Evolutionary conservation across 352 stramenopile genomes (phyloP).

Genomic region (Halophytophthora batemanensis): DNA sequence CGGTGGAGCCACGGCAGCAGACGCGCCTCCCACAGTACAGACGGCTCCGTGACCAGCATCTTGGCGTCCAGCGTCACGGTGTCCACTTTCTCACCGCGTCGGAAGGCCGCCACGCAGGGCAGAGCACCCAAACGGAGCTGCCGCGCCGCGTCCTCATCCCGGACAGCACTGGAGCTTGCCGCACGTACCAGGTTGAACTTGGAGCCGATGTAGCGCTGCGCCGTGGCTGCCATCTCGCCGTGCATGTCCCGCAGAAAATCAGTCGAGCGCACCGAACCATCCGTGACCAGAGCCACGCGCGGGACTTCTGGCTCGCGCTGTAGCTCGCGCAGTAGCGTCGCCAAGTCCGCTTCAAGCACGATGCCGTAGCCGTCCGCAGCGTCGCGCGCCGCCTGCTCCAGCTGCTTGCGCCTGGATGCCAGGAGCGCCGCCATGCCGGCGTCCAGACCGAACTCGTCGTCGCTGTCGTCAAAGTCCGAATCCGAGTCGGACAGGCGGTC

Average conservation of each 20-base stretch:
- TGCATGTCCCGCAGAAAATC: slow-evolving; percentile 27
- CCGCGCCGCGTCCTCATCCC: slow-evolving; percentile 29
- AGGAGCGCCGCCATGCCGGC: slow-evolving; percentile 37
- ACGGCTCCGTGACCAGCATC: slow-evolving; percentile 21
- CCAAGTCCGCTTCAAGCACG: slow-evolving; percentile 26
- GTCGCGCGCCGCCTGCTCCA: slow-evolving; percentile 40
- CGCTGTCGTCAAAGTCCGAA: slow-evolving; percentile 41
- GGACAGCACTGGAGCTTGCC: neutral
- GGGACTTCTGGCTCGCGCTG: slow-evolving; percentile 32
- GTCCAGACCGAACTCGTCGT: slow-evolving; percentile 31
- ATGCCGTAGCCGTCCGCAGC: slow-evolving; percentile 53
- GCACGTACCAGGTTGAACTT: slow-evolving; percentile 49
- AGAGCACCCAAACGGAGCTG: slow-evolving; percentile 34
- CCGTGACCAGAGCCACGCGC: slow-evolving; percentile 38
- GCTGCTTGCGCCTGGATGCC: slow-evolving; percentile 32
- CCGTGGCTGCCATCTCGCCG: slow-evolving; percentile 37
- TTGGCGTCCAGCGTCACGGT: slow-evolving; percentile 40
- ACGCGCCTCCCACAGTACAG: slow-evolving; percentile 50
- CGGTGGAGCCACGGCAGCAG: slow-evolving; percentile 62
- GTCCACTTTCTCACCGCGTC: slow-evolving; percentile 45
- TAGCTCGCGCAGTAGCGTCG: slow-evolving; percentile 37
- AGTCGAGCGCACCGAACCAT: slow-evolving; percentile 1
- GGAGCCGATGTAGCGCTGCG: slow-evolving; percentile 45
- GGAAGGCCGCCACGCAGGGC: slow-evolving; percentile 46
- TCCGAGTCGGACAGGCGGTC: slow-evolving; percentile 26